phyloP scores from a whole-genome alignment of 2,329 filamentous ascomycete species.

The Fusarium sp. region DNA sequence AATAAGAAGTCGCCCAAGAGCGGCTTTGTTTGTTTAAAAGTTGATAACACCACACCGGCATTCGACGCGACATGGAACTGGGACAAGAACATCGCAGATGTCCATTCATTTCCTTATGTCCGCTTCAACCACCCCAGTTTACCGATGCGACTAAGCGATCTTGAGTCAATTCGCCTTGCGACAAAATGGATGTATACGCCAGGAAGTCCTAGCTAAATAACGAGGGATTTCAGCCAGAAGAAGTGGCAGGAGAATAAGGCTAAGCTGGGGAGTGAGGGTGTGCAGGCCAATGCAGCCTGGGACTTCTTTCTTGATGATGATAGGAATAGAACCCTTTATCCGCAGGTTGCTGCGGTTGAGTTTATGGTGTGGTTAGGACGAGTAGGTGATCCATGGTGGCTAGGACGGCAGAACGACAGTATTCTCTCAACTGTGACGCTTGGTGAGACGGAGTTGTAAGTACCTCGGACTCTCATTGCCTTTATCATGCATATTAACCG shows the following conservation, averaged over 20 bases:
- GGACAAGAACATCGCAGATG: slow-evolving; percentile 40
- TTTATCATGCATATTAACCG: too few relatives aligned
- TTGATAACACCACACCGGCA: slow-evolving; percentile 42
- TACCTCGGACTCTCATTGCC: background rate
- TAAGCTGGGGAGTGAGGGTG: slow-evolving; percentile 3
- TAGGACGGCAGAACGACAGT: slow-evolving; percentile 34
- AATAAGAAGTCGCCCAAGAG: slow-evolving; percentile 40
- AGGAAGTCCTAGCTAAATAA: slow-evolving; percentile 8
- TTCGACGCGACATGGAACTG: slow-evolving; percentile 44
- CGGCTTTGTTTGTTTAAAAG: slow-evolving; percentile 43
- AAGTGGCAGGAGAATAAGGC: slow-evolving; percentile 37
- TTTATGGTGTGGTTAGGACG: slow-evolving; percentile 46
- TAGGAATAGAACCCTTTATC: slow-evolving; percentile 37
- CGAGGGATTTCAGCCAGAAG: slow-evolving; percentile 22
- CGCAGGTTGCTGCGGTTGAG: slow-evolving; percentile 40
- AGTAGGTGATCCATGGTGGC: slow-evolving; percentile 46
- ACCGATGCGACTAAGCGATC: slow-evolving; percentile 37
- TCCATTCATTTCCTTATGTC: slow-evolving; percentile 46
- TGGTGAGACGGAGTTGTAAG: slow-evolving; percentile 43
- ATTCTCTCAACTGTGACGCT: slow-evolving; percentile 41
- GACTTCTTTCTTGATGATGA: slow-evolving; percentile 46
- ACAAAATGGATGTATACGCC: slow-evolving; percentile 45
- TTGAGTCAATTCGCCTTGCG: slow-evolving; percentile 36
- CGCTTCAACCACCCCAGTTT: slow-evolving; percentile 37
- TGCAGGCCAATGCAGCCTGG: slow-evolving; percentile 44